phyloP scores from a whole-genome alignment of 169 alveolate genomes.

The Plasmodium berghei region DNA sequence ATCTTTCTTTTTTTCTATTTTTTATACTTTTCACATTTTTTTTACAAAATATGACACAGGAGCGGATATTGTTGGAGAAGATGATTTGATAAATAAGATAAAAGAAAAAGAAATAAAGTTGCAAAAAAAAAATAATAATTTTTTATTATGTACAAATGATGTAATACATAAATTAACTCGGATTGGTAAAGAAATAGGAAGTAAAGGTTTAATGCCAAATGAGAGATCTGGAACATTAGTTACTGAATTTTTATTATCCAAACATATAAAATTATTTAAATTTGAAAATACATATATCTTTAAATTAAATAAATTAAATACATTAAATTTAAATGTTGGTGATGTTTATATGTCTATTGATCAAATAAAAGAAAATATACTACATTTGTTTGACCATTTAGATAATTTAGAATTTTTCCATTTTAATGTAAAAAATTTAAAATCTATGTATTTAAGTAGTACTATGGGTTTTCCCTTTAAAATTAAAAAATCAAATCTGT shows the following conservation, averaged over 20 bases:
- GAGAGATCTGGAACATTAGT: conserved; percentile 81
- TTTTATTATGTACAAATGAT: conserved; percentile 81
- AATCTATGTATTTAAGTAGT: conserved; percentile 49
- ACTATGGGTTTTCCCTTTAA: conserved; percentile 77
- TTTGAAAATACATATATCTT: conserved; percentile 74
- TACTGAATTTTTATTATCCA: conserved; percentile 40
- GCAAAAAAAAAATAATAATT: conserved; percentile 80
- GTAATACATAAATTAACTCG: conserved; percentile 82
- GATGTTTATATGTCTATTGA: conserved; percentile 86
- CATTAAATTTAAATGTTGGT: conserved; percentile 85
- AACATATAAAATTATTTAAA: conserved; percentile 64
- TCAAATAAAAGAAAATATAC: conserved; percentile 82
- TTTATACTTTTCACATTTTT: not conserved
- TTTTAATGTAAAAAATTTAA: conserved; percentile 47
- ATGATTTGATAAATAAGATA: conserved; percentile 60
- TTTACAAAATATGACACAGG: conserved; percentile 14
- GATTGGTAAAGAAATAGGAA: conserved; percentile 81
- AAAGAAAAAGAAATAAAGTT: conserved; percentile 63
- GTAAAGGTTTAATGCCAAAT: conserved; percentile 86
- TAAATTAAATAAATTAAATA: conserved; percentile 82
- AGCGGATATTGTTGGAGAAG: conserved; percentile 76
- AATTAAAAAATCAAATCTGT: conserved; percentile 33
- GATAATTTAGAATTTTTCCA: conserved; percentile 68
- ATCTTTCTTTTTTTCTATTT: not conserved
- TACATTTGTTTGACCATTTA: conserved; percentile 42